A percentile compares a stretch with the other conserved stretches of the same genome.
Conservation (phyloP, 169 alveolate species). For the Perkinsus chesapeaki region DNA sequence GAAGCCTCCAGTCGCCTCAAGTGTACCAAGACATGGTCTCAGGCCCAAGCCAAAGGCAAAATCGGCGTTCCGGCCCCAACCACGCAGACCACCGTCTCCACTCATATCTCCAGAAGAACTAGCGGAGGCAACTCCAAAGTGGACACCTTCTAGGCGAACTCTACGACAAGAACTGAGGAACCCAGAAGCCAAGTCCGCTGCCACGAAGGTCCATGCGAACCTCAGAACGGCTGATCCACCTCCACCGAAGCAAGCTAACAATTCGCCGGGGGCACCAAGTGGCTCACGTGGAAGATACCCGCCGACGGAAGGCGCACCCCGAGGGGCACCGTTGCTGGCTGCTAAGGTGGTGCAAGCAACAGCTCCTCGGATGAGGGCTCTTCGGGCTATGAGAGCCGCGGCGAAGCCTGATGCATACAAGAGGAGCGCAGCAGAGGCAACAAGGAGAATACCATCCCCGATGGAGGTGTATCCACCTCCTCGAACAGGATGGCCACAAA, state of each 20-base stretch:
- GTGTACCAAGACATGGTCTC: too few relatives aligned
- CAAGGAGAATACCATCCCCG: neutral
- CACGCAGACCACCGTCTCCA: neutral
- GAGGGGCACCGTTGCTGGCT: neutral
- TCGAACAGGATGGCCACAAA: neutral
- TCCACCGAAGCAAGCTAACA: neutral
- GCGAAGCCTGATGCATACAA: neutral
- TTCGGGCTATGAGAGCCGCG: neutral
- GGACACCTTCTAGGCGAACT: neutral
- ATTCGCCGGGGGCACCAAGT: neutral
- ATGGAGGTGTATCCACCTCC: neutral
- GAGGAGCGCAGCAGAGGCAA: neutral
- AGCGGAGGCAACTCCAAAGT: neutral
- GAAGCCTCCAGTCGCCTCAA: too few relatives aligned
- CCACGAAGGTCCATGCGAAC: neutral
- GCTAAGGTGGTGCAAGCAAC: neutral
- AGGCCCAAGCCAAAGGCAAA: neutral
- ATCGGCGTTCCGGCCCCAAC: neutral
- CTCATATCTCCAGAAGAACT: neutral
- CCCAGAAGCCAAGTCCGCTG: neutral
- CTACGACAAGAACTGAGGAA: neutral
- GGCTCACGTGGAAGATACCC: neutral
- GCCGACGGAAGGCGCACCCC: neutral
- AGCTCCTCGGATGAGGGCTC: neutral
- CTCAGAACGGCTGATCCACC: neutral